A percentile compares a stretch with the other conserved stretches of the same genome.
phyloP scores from a whole-genome alignment of 768 basidiomycete genomes.

The Xerocomus spinulosus region DNA sequence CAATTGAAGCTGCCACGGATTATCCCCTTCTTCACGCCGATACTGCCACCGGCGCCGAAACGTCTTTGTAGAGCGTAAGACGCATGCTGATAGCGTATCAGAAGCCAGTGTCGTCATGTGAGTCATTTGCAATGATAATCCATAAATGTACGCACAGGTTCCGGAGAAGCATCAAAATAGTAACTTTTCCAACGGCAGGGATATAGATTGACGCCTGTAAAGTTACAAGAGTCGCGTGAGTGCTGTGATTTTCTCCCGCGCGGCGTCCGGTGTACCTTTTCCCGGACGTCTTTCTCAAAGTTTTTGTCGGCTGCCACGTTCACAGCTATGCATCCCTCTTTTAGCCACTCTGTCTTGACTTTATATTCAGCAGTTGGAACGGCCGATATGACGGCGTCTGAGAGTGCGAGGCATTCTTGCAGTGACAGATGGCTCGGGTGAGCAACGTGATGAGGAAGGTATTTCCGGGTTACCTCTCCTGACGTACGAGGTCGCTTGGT shows the following conservation, averaged over 20 bases:
- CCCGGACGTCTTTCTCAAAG: conserved; percentile 88
- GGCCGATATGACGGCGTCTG: conserved; percentile 92
- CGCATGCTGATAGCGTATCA: conserved; percentile 21
- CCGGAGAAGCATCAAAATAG: conserved; percentile 94
- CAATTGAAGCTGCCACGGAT: conserved; percentile 14
- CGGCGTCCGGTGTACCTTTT: conserved; percentile 58
- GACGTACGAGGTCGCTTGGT: conserved; percentile 74
- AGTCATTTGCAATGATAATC: not conserved
- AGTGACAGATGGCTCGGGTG: conserved; percentile 65
- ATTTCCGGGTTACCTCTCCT: conserved; percentile 46
- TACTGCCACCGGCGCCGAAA: not conserved
- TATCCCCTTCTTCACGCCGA: conserved; percentile 12
- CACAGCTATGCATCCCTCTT: conserved; percentile 90
- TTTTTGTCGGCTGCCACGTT: conserved; percentile 96
- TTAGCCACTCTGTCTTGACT: conserved; percentile 82
- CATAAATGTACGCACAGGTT: conserved; percentile 64
- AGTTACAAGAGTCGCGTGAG: conserved; percentile 5
- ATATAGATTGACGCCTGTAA: conserved; percentile 82
- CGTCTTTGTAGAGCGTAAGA: conserved; percentile 26
- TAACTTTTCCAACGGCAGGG: conserved; percentile 96
- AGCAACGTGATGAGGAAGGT: conserved; percentile 81
- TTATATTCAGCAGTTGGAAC: conserved; percentile 86
- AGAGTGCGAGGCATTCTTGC: conserved; percentile 74
- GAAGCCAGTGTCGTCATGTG: conserved; percentile 3
- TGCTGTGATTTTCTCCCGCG: not conserved